These are phyloP conservation scores for Paramecium primaurelia DNA, from an alignment of 73 alveolate species.

Conservation along the genomic window DNA sequence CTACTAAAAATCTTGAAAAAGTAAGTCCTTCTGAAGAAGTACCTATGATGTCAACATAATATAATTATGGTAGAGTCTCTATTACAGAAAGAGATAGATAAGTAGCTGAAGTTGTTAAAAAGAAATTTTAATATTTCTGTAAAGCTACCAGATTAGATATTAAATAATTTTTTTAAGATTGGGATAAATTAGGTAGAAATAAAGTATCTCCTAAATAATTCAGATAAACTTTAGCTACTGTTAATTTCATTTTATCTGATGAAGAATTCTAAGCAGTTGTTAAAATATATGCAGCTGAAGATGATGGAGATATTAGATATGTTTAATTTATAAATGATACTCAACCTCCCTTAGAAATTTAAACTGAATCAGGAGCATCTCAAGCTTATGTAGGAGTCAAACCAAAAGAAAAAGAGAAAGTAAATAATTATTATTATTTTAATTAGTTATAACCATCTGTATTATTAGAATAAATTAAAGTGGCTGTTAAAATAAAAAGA, in stretches of 20 bases:
- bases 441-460: slow-evolving; percentile 46
- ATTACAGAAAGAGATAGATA: slow-evolving; percentile 70
- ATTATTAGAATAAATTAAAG: slow-evolving; percentile 77
- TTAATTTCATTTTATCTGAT: slow-evolving; percentile 75
- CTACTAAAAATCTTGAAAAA: slow-evolving; percentile 85
- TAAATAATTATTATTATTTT: slow-evolving; percentile 42
- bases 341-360: slow-evolving; percentile 62
- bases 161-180: slow-evolving; percentile 84
- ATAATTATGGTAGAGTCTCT: slow-evolving; percentile 79
- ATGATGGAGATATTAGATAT: slow-evolving; percentile 81
- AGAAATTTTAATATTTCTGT: slow-evolving; percentile 67
- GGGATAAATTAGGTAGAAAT: slow-evolving; percentile 84
- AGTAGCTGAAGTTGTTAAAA: slow-evolving; percentile 68
- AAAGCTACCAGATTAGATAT: slow-evolving; percentile 84
- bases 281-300: slow-evolving; percentile 79
- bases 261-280: slow-evolving; percentile 80
- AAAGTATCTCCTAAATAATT: slow-evolving; percentile 86
- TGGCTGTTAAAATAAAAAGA: slow-evolving; percentile 85
- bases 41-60: slow-evolving; percentile 71
- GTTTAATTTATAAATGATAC: slow-evolving; percentile 82
- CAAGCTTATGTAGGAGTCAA: slow-evolving; percentile 63
- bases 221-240: slow-evolving; percentile 78
- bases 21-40: slow-evolving; percentile 69
- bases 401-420: slow-evolving; percentile 60
- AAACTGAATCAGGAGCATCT: slow-evolving; percentile 53